Evolutionary conservation across 2,329 filamentous ascomycete species (phyloP).

Genomic region (Fusarium compactum): DNA sequence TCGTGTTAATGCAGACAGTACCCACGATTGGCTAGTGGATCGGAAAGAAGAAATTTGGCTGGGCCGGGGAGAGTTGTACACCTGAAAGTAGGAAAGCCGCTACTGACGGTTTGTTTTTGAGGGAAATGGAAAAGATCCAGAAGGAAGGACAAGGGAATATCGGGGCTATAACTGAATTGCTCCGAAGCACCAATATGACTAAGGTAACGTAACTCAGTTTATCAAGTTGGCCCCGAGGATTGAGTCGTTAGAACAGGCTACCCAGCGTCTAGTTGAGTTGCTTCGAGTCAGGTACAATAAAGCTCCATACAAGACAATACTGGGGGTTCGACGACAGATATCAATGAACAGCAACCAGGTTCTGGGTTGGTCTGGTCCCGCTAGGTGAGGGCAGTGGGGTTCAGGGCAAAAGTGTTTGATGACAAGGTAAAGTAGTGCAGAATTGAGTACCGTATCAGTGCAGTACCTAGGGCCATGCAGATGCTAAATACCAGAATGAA

Average conservation of each 20-base stretch:
- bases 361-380: slow-evolving; percentile 29
- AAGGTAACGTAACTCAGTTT: neutral
- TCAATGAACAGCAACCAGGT: slow-evolving; percentile 25
- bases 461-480: slow-evolving; percentile 32
- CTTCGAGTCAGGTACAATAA: slow-evolving; percentile 36
- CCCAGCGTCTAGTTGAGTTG: slow-evolving; percentile 23
- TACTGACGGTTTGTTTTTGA: slow-evolving; percentile 6
- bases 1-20: slow-evolving; percentile 34
- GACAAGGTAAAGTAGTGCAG: slow-evolving; percentile 15
- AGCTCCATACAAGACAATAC: slow-evolving; percentile 19
- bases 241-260: slow-evolving; percentile 22
- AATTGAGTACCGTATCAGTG: slow-evolving; percentile 11
- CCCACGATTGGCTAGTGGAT: slow-evolving; percentile 39
- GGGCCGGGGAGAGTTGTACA: slow-evolving; percentile 20
- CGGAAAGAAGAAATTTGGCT: slow-evolving; percentile 35
- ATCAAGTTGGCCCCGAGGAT: slow-evolving; percentile 8
- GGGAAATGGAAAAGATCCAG: slow-evolving; percentile 19
- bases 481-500: slow-evolving; percentile 37
- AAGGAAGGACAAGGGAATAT: slow-evolving; percentile 18
- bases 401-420: slow-evolving; percentile 17
- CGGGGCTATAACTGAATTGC: slow-evolving; percentile 9
- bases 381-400: slow-evolving; percentile 38
- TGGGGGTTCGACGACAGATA: slow-evolving; percentile 36
- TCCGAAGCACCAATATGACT: slow-evolving; percentile 14
- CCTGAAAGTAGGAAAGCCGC: slow-evolving; percentile 8